phyloP scores from a whole-genome alignment of 2,329 filamentous ascomycete species.

The Colletotrichum sp. region DNA sequence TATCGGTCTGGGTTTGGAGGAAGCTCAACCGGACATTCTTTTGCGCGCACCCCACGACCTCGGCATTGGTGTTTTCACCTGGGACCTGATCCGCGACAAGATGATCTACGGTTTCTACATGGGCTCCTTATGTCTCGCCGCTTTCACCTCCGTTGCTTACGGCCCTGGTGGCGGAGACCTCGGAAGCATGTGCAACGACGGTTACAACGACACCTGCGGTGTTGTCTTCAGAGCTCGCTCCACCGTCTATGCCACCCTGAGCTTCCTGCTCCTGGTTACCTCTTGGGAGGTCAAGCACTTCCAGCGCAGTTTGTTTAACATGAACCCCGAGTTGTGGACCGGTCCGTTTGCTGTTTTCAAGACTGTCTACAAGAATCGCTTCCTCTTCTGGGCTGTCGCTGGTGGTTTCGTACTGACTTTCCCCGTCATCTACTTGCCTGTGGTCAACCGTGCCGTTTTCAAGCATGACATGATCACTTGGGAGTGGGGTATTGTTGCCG shows the following conservation, averaged over 20 bases:
- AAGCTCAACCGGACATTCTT: slow-evolving; percentile 72
- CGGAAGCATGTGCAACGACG: slow-evolving; percentile 63
- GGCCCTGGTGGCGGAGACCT: slow-evolving; percentile 54
- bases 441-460: slow-evolving; percentile 70
- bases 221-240: slow-evolving; percentile 69
- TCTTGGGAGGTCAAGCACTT: slow-evolving; percentile 79
- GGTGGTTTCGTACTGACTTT: slow-evolving; percentile 65
- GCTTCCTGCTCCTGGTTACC: slow-evolving; percentile 70
- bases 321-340: slow-evolving; percentile 58
- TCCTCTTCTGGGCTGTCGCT: slow-evolving; percentile 69
- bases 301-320: slow-evolving; percentile 71
- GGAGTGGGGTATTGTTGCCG: slow-evolving; percentile 75
- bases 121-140: slow-evolving; percentile 64
- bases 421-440: slow-evolving; percentile 71
- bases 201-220: slow-evolving; percentile 54
- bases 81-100: slow-evolving; percentile 70
- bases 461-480: slow-evolving; percentile 72
- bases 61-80: slow-evolving; percentile 65
- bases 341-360: slow-evolving; percentile 56
- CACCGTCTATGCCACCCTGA: slow-evolving; percentile 72
- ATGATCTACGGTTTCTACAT: slow-evolving; percentile 69
- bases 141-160: slow-evolving; percentile 67
- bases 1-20: slow-evolving; percentile 74
- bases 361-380: slow-evolving; percentile 73
- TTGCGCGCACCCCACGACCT: slow-evolving; percentile 68